phyloP scores from a whole-genome alignment of 78 protist genomes.

The Dictyostelium intermedium region DNA sequence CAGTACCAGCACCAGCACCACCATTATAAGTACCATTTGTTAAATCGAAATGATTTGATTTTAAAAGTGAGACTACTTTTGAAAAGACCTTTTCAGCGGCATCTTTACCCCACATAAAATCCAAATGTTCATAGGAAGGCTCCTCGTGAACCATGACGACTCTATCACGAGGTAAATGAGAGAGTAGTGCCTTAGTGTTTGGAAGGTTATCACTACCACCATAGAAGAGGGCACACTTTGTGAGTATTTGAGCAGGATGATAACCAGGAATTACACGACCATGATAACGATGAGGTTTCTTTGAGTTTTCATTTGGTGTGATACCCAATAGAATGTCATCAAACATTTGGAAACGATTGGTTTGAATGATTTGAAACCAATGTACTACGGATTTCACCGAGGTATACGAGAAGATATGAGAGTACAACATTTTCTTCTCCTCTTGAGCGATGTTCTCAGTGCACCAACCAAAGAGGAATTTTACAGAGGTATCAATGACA shows the following conservation, averaged over 20 bases:
- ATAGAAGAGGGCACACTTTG: constrained; percentile 77
- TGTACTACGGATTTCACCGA: constrained; percentile 79
- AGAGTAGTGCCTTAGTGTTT: constrained; percentile 50
- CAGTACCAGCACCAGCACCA: no score
- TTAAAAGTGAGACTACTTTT: constrained; percentile 37
- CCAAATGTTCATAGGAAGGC: constrained; percentile 77
- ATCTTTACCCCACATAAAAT: constrained; percentile 76
- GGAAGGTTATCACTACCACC: constrained; percentile 81
- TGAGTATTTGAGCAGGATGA: constrained; percentile 53
- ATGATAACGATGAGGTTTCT: constrained; percentile 49
- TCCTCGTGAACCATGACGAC: constrained; percentile 51
- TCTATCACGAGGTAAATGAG: constrained; percentile 44
- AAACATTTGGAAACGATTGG: constrained; percentile 80
- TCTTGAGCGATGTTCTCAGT: not conserved
- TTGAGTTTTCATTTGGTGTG: constrained; percentile 51
- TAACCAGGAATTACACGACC: constrained; percentile 64
- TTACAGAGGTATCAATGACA: constrained; percentile 16
- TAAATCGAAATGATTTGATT: constrained; percentile 17
- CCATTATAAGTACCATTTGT: not conserved
- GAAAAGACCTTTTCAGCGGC: constrained; percentile 49
- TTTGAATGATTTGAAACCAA: constrained; percentile 83
- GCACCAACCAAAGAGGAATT: constrained; percentile 77
- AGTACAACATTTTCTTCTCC: constrained; percentile 63
- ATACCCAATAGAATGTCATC: constrained; percentile 74
- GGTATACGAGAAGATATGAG: constrained; percentile 51